Evolutionary conservation across 139 green algal genomes (phyloP), one percentile per base, ranked within the genome.

Genomic region (Tetraselmis chui): DNA sequence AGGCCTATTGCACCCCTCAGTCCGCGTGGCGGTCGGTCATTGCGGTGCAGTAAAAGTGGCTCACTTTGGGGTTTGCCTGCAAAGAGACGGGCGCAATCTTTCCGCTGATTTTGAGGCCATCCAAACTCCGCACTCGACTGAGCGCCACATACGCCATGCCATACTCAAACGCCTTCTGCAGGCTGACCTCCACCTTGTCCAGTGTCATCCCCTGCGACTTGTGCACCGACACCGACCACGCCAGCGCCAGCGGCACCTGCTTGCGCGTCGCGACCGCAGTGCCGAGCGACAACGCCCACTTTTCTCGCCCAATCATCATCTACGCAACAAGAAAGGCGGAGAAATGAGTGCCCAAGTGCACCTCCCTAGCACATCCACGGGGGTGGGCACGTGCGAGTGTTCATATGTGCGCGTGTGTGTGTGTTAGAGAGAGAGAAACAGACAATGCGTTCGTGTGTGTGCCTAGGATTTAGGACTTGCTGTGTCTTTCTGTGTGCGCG

Each of bases 101-200:
- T 1, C 86, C 89, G 26, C 74, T 2, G 11, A 93, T 85, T 23
- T 76, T 74, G 29, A 93, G 85, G 2, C 89, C 89, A 1, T 84
- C 80, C 81, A 90, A 74, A 30, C 59, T 83, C 28, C 79, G 81
- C 11, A 86, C 92, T 1, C 92, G 84, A 24, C 82, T 89, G 2
- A 95, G 87, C 1, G 92, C 92, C 26, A 95, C 92, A 79, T 95
- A 95, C 1, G 89, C 88, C 89, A 93, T 92, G 30, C 92, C 92
- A 22, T 88, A 78, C 80, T 91, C 92, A 81, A 95, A 95, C 0
- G 86, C 86, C 0, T 81, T 80, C 25, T 84, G 80, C 26, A 94
- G 80, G 77, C 18, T 81, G 24, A 92, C 83, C 84, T 90, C 83
- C 11, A 85, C 86, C 26, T 75, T 32, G 84, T 95, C 91, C n/a